Evolutionary conservation across 441 rosid genomes (phyloP), one percentile per base, ranked within the genome.

Genomic region (Euphorbia schlechtendalii): DNA sequence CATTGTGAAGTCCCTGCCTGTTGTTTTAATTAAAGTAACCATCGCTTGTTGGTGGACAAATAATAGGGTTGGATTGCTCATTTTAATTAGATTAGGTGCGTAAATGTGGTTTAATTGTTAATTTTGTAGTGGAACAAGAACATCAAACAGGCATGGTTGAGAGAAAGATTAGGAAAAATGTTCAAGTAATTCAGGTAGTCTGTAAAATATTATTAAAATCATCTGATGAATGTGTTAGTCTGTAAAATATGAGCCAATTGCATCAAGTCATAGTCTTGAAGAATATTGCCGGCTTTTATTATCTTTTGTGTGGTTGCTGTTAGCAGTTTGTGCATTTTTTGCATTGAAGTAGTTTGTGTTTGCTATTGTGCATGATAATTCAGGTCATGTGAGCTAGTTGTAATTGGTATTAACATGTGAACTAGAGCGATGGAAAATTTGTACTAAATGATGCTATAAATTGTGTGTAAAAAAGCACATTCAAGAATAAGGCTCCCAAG

Each of bases 401-500:
- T 40, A 43, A 17, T 43, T 43, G 3, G 17, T 11, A 43, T 43
- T 15, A 10, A 43, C 14, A 5, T 14, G 14, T 11, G 17, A 5
- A 43, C 48, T 43, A 7, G 48, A 43, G 4, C 14, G 12, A 12
- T 43, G 12, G 12, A 43, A 11, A 2, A 5, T 43, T 43, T 12
- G 21, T 13, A 11, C 30, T 28, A 11, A 52, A 51, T 20, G 12
- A 13, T 21, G 10, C 14, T 54, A 36, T 49, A 3, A n/a, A n/a
- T 0, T 48, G 52, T 52, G 27, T 66, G 7, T 66, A 15, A 61
- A 60, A 72, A 83, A 90, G 97, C 79, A 88, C 98, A 14, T 92
- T 88, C 86, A 92, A 92, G 86, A 89, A 92, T 94, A 92, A 88
- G 75, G 98, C 97, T 49, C 97, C 98, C 2, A 92, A 85, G 49